phyloP scores from a whole-genome alignment of 805 yeast genomes.

The Kuraishia borneana region DNA sequence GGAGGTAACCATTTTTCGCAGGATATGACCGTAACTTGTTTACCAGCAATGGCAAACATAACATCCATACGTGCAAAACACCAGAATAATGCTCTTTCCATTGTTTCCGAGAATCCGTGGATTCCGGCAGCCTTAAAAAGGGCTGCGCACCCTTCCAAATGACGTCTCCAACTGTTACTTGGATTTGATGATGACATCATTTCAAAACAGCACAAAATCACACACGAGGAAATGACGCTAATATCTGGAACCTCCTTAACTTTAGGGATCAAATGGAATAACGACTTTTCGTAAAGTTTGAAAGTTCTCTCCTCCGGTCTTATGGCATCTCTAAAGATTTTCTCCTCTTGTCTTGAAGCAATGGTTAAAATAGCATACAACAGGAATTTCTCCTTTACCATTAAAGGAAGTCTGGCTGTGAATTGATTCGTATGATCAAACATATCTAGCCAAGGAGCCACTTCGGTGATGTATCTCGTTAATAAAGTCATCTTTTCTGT shows the following conservation, averaged over 20 bases:
- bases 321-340: constrained; percentile 5
- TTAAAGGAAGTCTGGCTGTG: constrained; percentile 19
- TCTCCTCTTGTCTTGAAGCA: constrained; percentile 16
- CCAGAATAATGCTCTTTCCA: constrained; percentile 31
- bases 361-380: constrained; percentile 16
- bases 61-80: constrained; percentile 30
- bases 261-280: constrained; percentile 21
- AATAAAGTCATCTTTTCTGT: constrained; percentile 21
- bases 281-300: constrained; percentile 15
- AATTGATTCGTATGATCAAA: constrained; percentile 20
- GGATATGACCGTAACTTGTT: constrained; percentile 21
- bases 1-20: constrained; percentile 21
- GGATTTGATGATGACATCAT: constrained; percentile 24
- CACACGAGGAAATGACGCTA: constrained; percentile 21
- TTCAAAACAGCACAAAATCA: constrained; percentile 30
- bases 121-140: constrained; percentile 24
- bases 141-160: constrained; percentile 26
- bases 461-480: constrained; percentile 23
- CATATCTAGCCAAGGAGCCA: constrained; percentile 26
- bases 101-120: constrained; percentile 21
- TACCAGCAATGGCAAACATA: constrained; percentile 23
- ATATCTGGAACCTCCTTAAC: constrained; percentile 18
- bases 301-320: constrained; percentile 15
- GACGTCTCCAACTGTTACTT: constrained; percentile 27
- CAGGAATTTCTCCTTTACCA: constrained; percentile 23